A percentile compares a stretch with the other conserved stretches of the same genome.
Conservation (phyloP, 108 stramenopile species). For the Parmales sp. region DNA sequence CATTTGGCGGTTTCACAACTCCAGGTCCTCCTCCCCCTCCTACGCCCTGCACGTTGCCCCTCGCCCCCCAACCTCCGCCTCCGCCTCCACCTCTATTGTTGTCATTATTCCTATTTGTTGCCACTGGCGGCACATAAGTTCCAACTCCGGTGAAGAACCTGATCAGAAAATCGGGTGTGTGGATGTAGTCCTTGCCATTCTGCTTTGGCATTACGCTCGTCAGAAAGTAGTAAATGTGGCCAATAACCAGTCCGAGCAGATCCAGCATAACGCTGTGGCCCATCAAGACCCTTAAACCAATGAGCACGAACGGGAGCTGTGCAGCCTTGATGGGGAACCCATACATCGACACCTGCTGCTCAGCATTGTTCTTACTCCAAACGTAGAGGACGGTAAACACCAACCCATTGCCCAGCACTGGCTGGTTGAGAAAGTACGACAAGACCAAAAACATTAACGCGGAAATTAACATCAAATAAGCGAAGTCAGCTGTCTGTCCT, state of each 20-base stretch:
- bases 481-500: constrained; percentile 43
- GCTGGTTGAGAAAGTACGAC: constrained; percentile 33
- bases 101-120: constrained; percentile 7
- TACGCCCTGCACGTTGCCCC: background rate
- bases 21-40: background rate
- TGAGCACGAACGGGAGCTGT: constrained; percentile 69
- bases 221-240: constrained; percentile 79
- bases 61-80: background rate
- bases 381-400: constrained; percentile 69
- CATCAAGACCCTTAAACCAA: constrained; percentile 59
- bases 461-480: constrained; percentile 51
- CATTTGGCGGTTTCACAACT: background rate
- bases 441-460: constrained; percentile 38
- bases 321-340: constrained; percentile 68
- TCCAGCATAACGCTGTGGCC: constrained; percentile 44
- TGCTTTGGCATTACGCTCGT: constrained; percentile 71
- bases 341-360: constrained; percentile 48
- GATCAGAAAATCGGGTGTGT: constrained; percentile 72
- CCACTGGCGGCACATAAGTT: constrained; percentile 50
- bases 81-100: too few relatives aligned
- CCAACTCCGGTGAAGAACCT: constrained; percentile 37
- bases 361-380: constrained; percentile 72
- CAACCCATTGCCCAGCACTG: constrained; percentile 52
- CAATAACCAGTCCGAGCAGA: constrained; percentile 54
- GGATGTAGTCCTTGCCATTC: constrained; percentile 64